phyloP scores from a whole-genome alignment of 2,329 filamentous ascomycete species.

The Bipolaris oryzae region DNA sequence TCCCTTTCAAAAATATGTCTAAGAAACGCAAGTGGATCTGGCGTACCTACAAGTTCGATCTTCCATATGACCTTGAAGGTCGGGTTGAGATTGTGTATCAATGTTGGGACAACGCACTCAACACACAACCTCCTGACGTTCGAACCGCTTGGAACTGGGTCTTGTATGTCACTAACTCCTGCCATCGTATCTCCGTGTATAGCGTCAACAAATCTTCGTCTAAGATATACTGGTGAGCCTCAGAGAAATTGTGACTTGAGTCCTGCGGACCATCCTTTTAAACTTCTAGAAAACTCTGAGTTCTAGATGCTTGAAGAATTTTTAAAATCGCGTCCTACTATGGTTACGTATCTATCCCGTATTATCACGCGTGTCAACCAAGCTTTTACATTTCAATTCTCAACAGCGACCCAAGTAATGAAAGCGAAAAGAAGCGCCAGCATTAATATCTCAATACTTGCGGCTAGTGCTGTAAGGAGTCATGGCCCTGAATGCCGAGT shows the following conservation, averaged over 20 bases:
- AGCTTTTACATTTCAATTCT: neutral
- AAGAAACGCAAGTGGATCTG: slow-evolving; percentile 68
- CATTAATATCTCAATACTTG: neutral
- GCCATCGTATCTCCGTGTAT: slow-evolving; percentile 61
- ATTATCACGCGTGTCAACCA: neutral
- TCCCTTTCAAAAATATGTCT: slow-evolving; percentile 64
- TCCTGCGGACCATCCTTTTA: too few relatives aligned
- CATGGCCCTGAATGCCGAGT: neutral
- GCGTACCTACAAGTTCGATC: slow-evolving; percentile 66
- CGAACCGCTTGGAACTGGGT: slow-evolving; percentile 64
- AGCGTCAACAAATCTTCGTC: slow-evolving; percentile 61
- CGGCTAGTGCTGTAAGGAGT: neutral
- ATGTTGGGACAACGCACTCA: slow-evolving; percentile 54
- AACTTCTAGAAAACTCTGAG: neutral
- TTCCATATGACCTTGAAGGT: slow-evolving; percentile 62
- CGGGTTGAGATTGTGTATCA: slow-evolving; percentile 50
- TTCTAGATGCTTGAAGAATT: neutral
- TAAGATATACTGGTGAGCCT: neutral
- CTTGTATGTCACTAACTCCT: slow-evolving; percentile 67
- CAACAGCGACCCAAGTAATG: neutral
- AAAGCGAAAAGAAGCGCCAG: neutral
- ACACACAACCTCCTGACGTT: slow-evolving; percentile 54
- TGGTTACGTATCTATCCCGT: too few relatives aligned
- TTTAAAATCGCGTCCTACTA: too few relatives aligned
- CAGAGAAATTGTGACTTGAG: neutral